A percentile compares a stretch with the other conserved stretches of the same genome.
Conservation (phyloP, 768 basidiomycete genomes). For the Hemileccinum rubropunctum region DNA sequence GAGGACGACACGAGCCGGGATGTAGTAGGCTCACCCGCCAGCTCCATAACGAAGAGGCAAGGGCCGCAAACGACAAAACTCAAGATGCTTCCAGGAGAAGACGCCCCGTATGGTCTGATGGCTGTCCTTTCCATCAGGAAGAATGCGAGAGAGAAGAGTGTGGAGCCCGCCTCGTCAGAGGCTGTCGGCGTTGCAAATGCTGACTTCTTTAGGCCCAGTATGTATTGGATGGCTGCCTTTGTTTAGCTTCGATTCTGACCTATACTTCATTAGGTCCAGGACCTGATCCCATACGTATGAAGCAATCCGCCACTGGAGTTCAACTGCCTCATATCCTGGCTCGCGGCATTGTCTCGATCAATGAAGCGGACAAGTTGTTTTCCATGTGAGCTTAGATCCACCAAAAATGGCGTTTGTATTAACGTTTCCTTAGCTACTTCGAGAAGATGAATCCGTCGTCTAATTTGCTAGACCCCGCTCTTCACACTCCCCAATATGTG, state of each 20-base stretch:
- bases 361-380: conserved; percentile 72
- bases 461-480: conserved; percentile 73
- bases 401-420: not conserved
- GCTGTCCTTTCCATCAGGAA: conserved; percentile 58
- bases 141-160: conserved; percentile 38
- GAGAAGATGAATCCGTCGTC: conserved; percentile 77
- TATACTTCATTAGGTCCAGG: conserved; percentile 36
- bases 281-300: conserved; percentile 39
- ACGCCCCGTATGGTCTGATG: conserved; percentile 73
- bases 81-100: conserved; percentile 57
- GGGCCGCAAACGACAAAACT: conserved; percentile 39
- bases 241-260: not conserved
- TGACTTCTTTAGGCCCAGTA: conserved; percentile 67
- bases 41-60: conserved; percentile 39
- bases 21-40: conserved; percentile 29
- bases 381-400: conserved; percentile 48
- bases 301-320: conserved; percentile 41
- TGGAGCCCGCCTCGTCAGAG: conserved; percentile 43
- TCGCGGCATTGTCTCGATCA: conserved; percentile 56
- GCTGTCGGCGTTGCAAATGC: conserved; percentile 64
- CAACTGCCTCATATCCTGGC: conserved; percentile 63
- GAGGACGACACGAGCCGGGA: conserved; percentile 22
- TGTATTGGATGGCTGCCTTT: conserved; percentile 20
- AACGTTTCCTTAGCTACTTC: conserved; percentile 53
- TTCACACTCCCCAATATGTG: conserved; percentile 82